Evolutionary conservation across 2,329 filamentous ascomycete species (phyloP), one percentile per base, ranked within the genome.

Genomic region (Lachnellula occidentalis): DNA sequence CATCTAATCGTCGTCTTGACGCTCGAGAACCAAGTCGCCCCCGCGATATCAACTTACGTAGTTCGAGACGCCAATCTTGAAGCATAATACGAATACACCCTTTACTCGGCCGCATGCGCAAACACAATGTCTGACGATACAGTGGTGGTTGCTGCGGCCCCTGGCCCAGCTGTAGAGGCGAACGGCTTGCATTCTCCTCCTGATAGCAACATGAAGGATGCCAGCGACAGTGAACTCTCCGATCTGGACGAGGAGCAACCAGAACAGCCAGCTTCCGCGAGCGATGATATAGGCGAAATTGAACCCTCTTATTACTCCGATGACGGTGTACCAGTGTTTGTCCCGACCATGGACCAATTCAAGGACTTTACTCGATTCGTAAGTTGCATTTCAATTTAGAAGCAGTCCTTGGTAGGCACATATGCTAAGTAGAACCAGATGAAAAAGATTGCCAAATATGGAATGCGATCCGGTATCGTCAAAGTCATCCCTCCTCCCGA

Each of bases 381-480:
- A 76, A 62, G 82, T 75, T 56, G 4, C n/a, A 45, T 41, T 19
- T n/a, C 34, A 11, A 34, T 48, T 31, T 47, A 6, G n/a, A 46
- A 21, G 43, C 24, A 22, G n/a, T 46, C 11, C 9, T 45, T 45
- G 15, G 46, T 42, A n/a, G n/a, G 21, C 31, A 27, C 39, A 45
- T 24, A 31, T 12, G 14, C 64, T 65, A 62, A 65, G 46, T 45
- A 21, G n/a, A 36, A 27, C 48, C 56, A 86, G 82, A 85, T 86
- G 78, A 83, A 85, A 15, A 68, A 92, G 90, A 72, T 99, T 58
- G 90, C 99, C 71, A 83, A 85, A 61, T 96, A 96, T 70, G 94
- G 94, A 66, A 99, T 99, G 94, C 90, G 90, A 73, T 94, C 91
- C 21, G 94, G 94, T 36, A 96, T 99, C 65, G 85, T 97, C 68